Percentiles rank a stretch among this genome's conserved stretches.
Conservation (phyloP, 768 basidiomycete genomes). For the Tricholoma sp. region DNA sequence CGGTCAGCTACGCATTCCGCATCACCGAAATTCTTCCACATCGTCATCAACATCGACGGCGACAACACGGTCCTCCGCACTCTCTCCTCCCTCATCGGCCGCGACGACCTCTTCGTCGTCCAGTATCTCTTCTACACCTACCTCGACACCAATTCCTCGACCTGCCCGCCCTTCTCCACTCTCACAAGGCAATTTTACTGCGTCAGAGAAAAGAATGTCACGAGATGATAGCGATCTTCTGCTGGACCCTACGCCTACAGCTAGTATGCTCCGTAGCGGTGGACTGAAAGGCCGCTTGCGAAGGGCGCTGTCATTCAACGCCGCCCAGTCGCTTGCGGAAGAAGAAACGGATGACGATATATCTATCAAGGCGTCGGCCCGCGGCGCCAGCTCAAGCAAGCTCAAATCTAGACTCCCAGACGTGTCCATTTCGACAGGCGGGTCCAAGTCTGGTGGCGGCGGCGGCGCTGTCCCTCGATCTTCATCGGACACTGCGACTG, state of each 20-base stretch:
- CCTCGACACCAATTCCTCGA: constrained; percentile 29
- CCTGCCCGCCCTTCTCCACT: constrained; percentile 60
- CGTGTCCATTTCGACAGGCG: constrained; percentile 23
- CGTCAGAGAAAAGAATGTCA: constrained; percentile 72
- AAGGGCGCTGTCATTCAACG: constrained; percentile 66
- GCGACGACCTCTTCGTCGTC: constrained; percentile 28
- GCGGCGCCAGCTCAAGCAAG: constrained; percentile 21
- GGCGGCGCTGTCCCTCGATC: constrained; percentile 15
- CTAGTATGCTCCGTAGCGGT: constrained; percentile 44
- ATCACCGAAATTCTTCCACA: constrained; percentile 32
- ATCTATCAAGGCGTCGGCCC: constrained; percentile 34
- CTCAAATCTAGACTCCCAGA: constrained; percentile 29
- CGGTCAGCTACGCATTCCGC: constrained; percentile 27
- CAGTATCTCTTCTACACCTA: constrained; percentile 23
- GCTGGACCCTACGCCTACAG: constrained; percentile 35
- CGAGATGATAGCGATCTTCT: constrained; percentile 71
- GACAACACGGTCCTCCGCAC: constrained; percentile 26
- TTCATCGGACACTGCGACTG: constrained; percentile 24
- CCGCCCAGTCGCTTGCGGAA: constrained; percentile 51
- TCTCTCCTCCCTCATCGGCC: constrained; percentile 28
- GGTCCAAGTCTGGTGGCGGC: constrained; percentile 16
- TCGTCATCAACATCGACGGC: constrained; percentile 45
- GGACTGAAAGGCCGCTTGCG: constrained; percentile 78
- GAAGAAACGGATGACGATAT: constrained; percentile 44
- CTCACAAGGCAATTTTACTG: constrained; percentile 59